Base-by-base conservation (phyloP, 352 stramenopile species). In the Thraustochytrium striatum region DNA sequence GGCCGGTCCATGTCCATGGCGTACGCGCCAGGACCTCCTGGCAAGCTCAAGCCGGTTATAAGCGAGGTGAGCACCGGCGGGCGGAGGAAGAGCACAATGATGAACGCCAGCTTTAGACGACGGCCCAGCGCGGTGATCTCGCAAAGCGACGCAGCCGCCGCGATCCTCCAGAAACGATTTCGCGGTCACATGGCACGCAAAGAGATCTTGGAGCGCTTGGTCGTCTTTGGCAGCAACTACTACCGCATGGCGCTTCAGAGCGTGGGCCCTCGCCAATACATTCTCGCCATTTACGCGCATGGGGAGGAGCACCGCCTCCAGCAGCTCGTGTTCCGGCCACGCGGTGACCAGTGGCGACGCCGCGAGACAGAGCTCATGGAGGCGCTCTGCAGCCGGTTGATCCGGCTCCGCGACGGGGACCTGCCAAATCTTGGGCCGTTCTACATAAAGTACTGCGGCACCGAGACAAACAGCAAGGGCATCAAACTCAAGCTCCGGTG, bases 381-480 rank as follows among this genome's bases (percentile, higher is more conserved):
- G 41, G 21, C 30, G 19, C 11, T 50, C 16, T 30, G 65, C 65
- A 9, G 19, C 25, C 16, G 7, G 5, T 30, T 75, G 65, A 8
- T 75, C 1, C 65, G 52, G 5, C 3, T n/a, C 50, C 39, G 65
- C n/a, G 41, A 62, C 13, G 65, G 65, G 13, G 50, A 75, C 25
- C 25, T 61, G 2, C 11, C 16, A 3, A 50, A 8, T 3, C 19
- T 75, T 5, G 65, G 8, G 3, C n/a, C 8, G 1, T 61, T 75
- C 50, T n/a, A 16, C 30, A 16, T 55, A 16, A 55, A 55, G 47
- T 55, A 55, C 47, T 16, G 47, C 16, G 47, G 47, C 47, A 16
- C 16, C 16, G 25, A 21, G 16, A 25, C 25, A 16, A 55, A 25
- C 47, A 55, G 47, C 47, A 55, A 16, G 47, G 25, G 25, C 16